Evolutionary conservation across 305 asterid genomes (phyloP).

Genomic region (Solanum hybrid): DNA sequence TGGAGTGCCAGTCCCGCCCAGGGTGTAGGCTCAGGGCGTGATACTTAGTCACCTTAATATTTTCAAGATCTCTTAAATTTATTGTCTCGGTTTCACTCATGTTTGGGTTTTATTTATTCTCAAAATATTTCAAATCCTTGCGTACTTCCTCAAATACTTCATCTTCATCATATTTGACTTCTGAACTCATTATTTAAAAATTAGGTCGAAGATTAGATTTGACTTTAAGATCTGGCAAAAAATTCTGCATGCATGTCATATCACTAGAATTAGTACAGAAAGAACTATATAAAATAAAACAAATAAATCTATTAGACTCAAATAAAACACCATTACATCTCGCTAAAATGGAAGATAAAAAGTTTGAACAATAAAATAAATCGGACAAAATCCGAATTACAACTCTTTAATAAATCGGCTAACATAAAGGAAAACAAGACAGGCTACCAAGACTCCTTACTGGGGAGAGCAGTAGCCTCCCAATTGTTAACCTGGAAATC

Average conservation of each 20-base stretch:
- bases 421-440: too few relatives aligned
- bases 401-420: neutral
- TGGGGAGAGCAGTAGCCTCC: neutral
- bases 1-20: too few relatives aligned
- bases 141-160: neutral
- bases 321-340: too few relatives aligned
- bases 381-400: neutral
- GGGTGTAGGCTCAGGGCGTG: too few relatives aligned
- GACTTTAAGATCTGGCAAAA: too few relatives aligned
- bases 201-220: neutral
- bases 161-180: neutral
- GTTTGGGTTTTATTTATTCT: neutral
- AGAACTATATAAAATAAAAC: too few relatives aligned
- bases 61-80: neutral
- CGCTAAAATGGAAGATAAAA: too few relatives aligned
- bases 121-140: neutral
- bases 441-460: neutral
- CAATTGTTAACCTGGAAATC: neutral
- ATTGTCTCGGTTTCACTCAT: neutral
- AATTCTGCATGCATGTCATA: neutral
- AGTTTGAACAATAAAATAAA: neutral
- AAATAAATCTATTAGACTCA: neutral
- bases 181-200: too few relatives aligned
- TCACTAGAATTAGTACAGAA: neutral
- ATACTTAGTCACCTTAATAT: neutral